These are phyloP conservation scores for Geotrichum europaeum DNA, from an alignment of 1,139 yeast species.

Conservation along the genomic window DNA sequence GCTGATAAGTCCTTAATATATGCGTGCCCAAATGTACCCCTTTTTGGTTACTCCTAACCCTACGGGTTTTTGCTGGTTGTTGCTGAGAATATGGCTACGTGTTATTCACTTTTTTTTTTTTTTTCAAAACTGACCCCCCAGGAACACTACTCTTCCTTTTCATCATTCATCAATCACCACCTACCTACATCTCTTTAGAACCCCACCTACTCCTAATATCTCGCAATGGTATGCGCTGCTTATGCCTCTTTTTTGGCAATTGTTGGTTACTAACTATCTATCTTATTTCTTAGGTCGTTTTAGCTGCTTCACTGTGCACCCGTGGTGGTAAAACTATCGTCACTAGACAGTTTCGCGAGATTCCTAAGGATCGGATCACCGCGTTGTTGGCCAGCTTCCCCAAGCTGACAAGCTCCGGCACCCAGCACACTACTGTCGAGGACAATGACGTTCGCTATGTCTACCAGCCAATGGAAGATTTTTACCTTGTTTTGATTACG, in stretches of 20 bases:
- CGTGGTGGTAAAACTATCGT: conserved; percentile 91
- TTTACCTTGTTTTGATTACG: conserved; percentile 85
- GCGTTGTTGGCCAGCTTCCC: conserved; percentile 85
- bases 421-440: conserved; percentile 92
- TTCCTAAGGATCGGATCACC: conserved; percentile 79
- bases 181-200: background rate
- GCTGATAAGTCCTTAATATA: background rate
- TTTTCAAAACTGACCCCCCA: background rate
- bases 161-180: background rate
- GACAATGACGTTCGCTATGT: conserved; percentile 90
- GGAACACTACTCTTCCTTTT: background rate
- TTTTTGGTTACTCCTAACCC: background rate
- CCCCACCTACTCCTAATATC: background rate
- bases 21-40: background rate
- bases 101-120: background rate
- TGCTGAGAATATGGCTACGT: background rate
- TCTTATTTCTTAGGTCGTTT: conserved; percentile 46
- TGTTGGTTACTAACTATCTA: background rate
- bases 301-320: conserved; percentile 94
- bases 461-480: conserved; percentile 92
- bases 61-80: background rate
- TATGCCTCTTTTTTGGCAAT: background rate
- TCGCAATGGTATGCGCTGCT: background rate
- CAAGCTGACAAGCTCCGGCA: conserved; percentile 60
- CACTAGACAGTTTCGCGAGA: conserved; percentile 86